Base-by-base conservation (phyloP, 2,329 filamentous ascomycete genomes). In the Lomentospora prolificans region DNA sequence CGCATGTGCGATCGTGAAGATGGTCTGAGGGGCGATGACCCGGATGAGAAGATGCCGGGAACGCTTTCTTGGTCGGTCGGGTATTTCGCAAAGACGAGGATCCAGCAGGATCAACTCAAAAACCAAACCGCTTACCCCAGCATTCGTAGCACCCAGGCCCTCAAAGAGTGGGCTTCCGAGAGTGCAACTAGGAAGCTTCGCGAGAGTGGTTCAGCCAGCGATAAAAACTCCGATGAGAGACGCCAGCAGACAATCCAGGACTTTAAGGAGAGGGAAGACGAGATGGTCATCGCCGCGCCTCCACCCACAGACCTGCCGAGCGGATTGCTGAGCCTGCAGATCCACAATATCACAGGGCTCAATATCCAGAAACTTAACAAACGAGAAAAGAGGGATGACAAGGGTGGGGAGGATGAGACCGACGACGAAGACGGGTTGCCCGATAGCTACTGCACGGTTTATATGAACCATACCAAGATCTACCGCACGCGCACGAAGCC, bases 401-500 rank as follows among this genome's bases (percentile, higher is more conserved):
- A 89, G 66, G 90, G 89, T 30, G 82, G 81, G 33, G 92, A 97
- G 66, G 97, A 86, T 63, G 90, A 95, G 67, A 91, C 92, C 57
- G 94, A 86, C 57, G 89, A 96, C 64, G 81, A 87, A 61, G 85
- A 84, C 60, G 79, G 85, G 52, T 74, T 97, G 28, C 94, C 94
- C 0, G 96, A 87, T 59, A 89, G 89, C 39, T 99, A 99, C 72
- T 96, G 91, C 72, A 96, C 90, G 1, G 91, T 99, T 55, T 72
- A 94, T 9, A 77, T 88, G 68, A 96, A 96, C 62, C 92, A 97
- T 64, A 84, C 95, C 63, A 71, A 96, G 62, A 81, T 90, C 17
- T 97, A 96, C 75, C 90, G 92, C 65, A 97, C 92, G n/a, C 83
- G 94, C 64, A 83, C 89, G 33, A 97, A 99, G 75, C 91, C 91